Base-by-base conservation (phyloP, 1,139 yeast species). In the Pichia sp. region DNA sequence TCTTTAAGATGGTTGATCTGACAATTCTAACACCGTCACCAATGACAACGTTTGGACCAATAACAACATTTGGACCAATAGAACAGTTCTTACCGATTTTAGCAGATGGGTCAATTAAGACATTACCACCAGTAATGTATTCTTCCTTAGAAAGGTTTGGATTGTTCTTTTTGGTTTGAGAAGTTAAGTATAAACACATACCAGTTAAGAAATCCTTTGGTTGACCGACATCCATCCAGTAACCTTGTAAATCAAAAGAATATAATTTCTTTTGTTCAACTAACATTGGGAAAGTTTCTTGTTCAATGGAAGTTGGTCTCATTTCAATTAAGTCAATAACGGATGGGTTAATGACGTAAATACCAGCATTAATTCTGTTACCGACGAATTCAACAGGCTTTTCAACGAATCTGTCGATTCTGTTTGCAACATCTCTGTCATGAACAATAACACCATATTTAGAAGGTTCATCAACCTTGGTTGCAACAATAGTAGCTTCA, bases 171-270 rank as follows among this genome's bases (percentile, higher is more conserved):
- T 84, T 85, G 59, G 94, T 69, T 64, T 88, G 73, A 48, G 97
- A 83, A 64, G 85, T 78, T 68, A 94, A 77, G 78, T 90, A 94
- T 56, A 92, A 77, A 59, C 88, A 82, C 62, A 97, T 87, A 68
- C 99, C 99, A 50, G 96, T 82, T 60, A 94, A 75, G 81, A 88
- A 94, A 72, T 94, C 99, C 80, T 92, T 92, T 77, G 99, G 99
- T 76, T 94, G 99, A 68, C 99, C 99, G 59, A 94, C 97, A 69
- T 94, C 99, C 98, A 94, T 94, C 99, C 99, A 94, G 85, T 81
- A 94, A 55, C 98, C 98, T 73, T 92, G 97, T 64, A 94, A 81
- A 69, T 94, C 99, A 64, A 86, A 94, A 48, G 97, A 88, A 77
- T 82, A 95, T 61, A 94, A 77, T 53, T 85, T 79, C 64, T 85